Evolutionary conservation across 106 monocot species (phyloP).

Genomic region (Dendrobium chrysotoxum): DNA sequence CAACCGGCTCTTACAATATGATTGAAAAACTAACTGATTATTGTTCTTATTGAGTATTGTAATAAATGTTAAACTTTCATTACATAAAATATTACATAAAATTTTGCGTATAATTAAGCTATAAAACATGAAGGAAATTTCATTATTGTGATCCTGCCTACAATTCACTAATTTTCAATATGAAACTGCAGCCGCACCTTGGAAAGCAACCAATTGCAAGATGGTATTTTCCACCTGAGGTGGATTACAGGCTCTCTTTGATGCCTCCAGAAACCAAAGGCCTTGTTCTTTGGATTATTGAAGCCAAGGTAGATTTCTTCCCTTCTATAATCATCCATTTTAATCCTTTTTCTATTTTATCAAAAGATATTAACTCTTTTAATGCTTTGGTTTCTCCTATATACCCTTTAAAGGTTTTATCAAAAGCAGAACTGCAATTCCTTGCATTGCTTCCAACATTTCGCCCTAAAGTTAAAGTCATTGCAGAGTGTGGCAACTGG

Average conservation of each 20-base stretch:
- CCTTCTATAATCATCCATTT: neutral
- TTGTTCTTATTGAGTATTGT: too few species aligned
- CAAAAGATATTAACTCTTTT: too few species aligned
- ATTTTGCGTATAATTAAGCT: too few species aligned
- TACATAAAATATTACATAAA: too few species aligned
- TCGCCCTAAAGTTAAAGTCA: slow-evolving; percentile 75
- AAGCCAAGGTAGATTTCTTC: slow-evolving; percentile 55
- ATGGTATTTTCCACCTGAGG: slow-evolving; percentile 93
- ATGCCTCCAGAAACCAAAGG: slow-evolving; percentile 72
- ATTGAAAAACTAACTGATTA: too few species aligned
- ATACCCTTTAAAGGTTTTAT: slow-evolving; percentile 50
- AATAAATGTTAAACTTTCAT: too few species aligned
- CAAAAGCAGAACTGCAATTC: slow-evolving; percentile 89
- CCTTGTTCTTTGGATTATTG: slow-evolving; percentile 78
- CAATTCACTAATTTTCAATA: too few species aligned
- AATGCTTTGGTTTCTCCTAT: neutral
- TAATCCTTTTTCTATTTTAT: neutral
- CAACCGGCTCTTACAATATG: too few species aligned
- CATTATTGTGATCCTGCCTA: too few species aligned
- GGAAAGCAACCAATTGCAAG: slow-evolving; percentile 83
- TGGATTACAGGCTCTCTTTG: slow-evolving; percentile 83
- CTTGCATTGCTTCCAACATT: slow-evolving; percentile 79
- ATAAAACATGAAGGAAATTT: too few species aligned
- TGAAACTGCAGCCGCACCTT: slow-evolving; percentile 52
- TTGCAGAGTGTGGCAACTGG: slow-evolving; percentile 95